Evolutionary conservation across 75 land plant genomes (phyloP).

Genomic region (Pinus taeda): DNA sequence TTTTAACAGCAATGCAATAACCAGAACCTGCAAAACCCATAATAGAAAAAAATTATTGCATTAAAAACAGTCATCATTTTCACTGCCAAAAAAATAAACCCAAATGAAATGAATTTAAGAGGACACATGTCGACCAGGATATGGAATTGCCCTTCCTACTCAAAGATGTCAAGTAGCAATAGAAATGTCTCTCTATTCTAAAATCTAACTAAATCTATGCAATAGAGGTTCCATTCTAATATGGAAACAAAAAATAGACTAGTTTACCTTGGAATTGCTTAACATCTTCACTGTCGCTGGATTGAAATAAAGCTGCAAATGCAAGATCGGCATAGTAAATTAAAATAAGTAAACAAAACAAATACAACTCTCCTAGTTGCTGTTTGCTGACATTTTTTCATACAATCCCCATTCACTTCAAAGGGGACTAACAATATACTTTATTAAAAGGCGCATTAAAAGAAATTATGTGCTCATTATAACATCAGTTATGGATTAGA

Average conservation of each 20-base stretch:
- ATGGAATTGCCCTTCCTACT: neutral
- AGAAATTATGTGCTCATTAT: no score
- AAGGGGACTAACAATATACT: no score
- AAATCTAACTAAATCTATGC: neutral
- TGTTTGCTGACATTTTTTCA: neutral
- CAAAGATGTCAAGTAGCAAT: neutral
- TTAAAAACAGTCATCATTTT: neutral
- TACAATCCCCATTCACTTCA: neutral
- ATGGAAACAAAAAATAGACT: neutral
- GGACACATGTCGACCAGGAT: neutral
- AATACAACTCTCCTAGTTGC: neutral
- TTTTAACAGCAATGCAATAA: slow-evolving; percentile 91
- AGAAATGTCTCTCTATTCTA: neutral
- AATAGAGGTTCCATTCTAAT: neutral
- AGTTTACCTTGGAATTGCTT: slow-evolving; percentile 65
- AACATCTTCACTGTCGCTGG: slow-evolving; percentile 99
- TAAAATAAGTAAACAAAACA: neutral
- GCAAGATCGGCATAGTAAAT: neutral
- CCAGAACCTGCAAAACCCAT: slow-evolving; percentile 67
- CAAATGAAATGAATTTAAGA: neutral
- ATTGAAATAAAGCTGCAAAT: slow-evolving; percentile 92
- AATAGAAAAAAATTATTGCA: neutral
- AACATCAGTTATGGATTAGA: no score
- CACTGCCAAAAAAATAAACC: no score
- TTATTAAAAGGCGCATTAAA: no score